Conservation (phyloP, 1,139 yeast species). For the Suhomyces bokatorum region DNA sequence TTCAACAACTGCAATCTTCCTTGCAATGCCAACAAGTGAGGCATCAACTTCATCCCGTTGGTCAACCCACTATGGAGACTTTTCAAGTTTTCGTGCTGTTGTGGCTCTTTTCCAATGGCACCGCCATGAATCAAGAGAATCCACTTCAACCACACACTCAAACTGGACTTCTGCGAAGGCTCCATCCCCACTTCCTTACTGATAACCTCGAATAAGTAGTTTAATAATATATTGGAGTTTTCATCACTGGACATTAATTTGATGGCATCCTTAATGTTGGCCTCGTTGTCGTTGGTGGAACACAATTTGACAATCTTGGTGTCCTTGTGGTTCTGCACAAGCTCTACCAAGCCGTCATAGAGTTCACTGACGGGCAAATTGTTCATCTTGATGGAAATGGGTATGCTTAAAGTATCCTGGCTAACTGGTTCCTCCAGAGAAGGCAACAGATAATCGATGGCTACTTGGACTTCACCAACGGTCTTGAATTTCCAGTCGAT, state of each 20-base stretch:
- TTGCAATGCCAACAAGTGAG: constrained; percentile 42
- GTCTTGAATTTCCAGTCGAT: constrained; percentile 23
- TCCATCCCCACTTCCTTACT: constrained; percentile 35
- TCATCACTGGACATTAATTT: constrained; percentile 23
- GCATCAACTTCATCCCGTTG: constrained; percentile 37
- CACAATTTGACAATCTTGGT: constrained; percentile 30
- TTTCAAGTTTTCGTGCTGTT: constrained; percentile 32
- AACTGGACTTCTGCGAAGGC: constrained; percentile 32
- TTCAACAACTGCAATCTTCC: constrained; percentile 46
- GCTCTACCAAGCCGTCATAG: constrained; percentile 20
- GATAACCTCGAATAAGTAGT: constrained; percentile 35
- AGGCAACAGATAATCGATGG: constrained; percentile 16
- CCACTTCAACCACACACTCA: constrained; percentile 54
- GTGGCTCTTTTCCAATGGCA: constrained; percentile 33
- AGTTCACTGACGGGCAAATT: constrained; percentile 29
- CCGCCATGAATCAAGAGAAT: constrained; percentile 48
- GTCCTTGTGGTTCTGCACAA: constrained; percentile 11
- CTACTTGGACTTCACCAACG: constrained; percentile 19
- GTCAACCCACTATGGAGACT: constrained; percentile 31
- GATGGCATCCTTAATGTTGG: constrained; percentile 37
- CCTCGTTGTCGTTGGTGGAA: constrained; percentile 34
- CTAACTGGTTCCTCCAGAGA: not conserved
- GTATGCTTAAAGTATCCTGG: constrained; percentile 17
- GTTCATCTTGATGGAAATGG: constrained; percentile 15
- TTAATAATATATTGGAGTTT: constrained; percentile 20